Percentiles rank a stretch among this genome's conserved stretches.
phyloP scores from a whole-genome alignment of 192 early-diverging fungal genomes.

The Entrophospora sp. region DNA sequence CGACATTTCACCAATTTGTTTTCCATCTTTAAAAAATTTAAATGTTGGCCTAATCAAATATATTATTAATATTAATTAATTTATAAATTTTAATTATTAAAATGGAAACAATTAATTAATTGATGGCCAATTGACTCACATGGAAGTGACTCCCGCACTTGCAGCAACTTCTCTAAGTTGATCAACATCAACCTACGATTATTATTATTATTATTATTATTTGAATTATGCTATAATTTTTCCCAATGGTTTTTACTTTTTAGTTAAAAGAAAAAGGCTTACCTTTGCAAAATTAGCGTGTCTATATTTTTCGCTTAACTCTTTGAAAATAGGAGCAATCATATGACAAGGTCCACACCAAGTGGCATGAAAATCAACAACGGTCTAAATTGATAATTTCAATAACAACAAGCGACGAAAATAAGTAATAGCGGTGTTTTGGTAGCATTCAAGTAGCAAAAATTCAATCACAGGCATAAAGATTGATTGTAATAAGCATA shows the following conservation, averaged over 20 bases:
- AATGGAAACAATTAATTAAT: conserved; percentile 21
- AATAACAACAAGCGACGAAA: neutral
- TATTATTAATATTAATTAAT: too few species aligned
- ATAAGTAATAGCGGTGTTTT: too few species aligned
- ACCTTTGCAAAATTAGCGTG: conserved; percentile 44
- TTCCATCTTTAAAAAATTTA: conserved; percentile 69
- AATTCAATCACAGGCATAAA: too few species aligned
- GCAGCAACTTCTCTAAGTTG: conserved; percentile 32
- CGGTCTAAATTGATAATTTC: conserved; percentile 23
- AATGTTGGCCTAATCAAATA: conserved; percentile 76
- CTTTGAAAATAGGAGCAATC: conserved; percentile 42
- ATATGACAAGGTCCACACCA: conserved; percentile 44
- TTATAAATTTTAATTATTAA: conserved; percentile 4
- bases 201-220: conserved; percentile 7
- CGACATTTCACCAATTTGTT: conserved; percentile 65
- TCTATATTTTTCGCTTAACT: conserved; percentile 35
- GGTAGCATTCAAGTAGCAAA: neutral
- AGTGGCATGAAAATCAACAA: conserved; percentile 46
- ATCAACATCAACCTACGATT: conserved; percentile 38
- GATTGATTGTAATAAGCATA: too few species aligned
- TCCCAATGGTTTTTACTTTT: neutral
- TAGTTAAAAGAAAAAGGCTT: neutral
- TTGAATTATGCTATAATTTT: neutral
- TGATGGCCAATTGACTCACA: too few species aligned
- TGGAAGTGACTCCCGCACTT: neutral